Base-by-base conservation (phyloP, 2,329 filamentous ascomycete species). In the Ceratocystis destructans region DNA sequence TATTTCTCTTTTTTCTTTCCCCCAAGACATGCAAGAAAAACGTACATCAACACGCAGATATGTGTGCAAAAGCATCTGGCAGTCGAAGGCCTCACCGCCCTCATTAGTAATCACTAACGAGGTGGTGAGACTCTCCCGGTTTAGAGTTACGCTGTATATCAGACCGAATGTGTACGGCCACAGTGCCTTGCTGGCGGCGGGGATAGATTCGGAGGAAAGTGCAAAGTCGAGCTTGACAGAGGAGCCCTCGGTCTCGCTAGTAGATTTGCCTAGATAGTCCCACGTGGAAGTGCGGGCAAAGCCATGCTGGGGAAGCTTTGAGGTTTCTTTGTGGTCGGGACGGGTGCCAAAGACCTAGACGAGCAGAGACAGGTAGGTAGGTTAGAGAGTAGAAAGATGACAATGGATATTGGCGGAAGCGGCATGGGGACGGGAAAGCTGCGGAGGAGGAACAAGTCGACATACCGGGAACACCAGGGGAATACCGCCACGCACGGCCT, bases 171-270 rank as follows among this genome's bases (percentile, higher is more conserved):
- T 85, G 73, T 87, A 88, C 1, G 89, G 87, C 94, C 94, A 99
- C 28, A 86, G 82, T 71, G 83, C 82, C 73, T 83, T 84, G 70
- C 83, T 82, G 55, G 86, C 82, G 0, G 87, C 84, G 70, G 82
- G 83, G 67, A 97, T 79, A 73, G 87, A 87, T 64, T 83, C 80
- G 33, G 85, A 83, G 64, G 88, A 90, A 45, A 99, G 85, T 33
- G 93, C 94, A 75, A 99, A 97, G 78, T 99, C 94, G 68, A 99
- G 86, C 81, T 96, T 96, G 70, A 97, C 87, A 62, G 86, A 87
- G 82, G 69, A 71, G 76, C 76, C 67, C 70, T 77, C 68, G 75
- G 76, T 71, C 74, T 79, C 78, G 70, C 77, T 78, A 64, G 78
- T 78, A 55, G 87, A 90, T 77, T 93, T 95, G 73, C 92, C 92